Evolutionary conservation across 2,329 filamentous ascomycete genomes (phyloP).

Genomic region (Microdochium bolleyi): DNA sequence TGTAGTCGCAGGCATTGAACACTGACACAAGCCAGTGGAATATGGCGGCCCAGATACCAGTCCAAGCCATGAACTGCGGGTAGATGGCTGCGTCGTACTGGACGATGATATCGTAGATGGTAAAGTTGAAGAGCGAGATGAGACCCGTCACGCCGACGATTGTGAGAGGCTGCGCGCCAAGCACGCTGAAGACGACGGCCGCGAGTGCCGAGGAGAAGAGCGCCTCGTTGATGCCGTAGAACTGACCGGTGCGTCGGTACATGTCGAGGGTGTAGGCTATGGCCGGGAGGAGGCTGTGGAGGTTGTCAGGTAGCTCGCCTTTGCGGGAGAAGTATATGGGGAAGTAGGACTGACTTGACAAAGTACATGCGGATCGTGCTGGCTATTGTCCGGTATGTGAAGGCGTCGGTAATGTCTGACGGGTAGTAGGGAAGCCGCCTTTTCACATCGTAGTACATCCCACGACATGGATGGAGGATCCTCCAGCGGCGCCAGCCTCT

Average conservation of each 20-base stretch:
- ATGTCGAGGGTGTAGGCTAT: conserved; percentile 52
- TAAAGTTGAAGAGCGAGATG: conserved; percentile 49
- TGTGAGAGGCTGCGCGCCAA: conserved; percentile 44
- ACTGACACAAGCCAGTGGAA: conserved; percentile 48
- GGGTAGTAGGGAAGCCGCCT: conserved; percentile 45
- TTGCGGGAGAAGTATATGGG: not conserved
- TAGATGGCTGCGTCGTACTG: conserved; percentile 40
- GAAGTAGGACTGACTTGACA: conserved; percentile 31
- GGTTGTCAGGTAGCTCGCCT: conserved; percentile 5
- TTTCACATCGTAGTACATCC: conserved; percentile 46
- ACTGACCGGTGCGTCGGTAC: conserved; percentile 43
- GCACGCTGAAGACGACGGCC: conserved; percentile 43
- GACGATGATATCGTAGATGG: conserved; percentile 47
- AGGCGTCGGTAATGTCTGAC: conserved; percentile 46
- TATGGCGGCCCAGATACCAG: conserved; percentile 47
- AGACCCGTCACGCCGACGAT: conserved; percentile 50
- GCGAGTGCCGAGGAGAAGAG: conserved; percentile 47
- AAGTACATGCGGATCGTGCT: conserved; percentile 52
- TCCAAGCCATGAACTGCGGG: conserved; percentile 46
- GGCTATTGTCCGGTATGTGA: conserved; percentile 44
- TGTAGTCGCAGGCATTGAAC: conserved; percentile 46
- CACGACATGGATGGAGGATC: conserved; percentile 33
- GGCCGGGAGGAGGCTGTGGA: conserved; percentile 40
- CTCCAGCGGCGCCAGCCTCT: conserved; percentile 31
- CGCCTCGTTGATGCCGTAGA: conserved; percentile 49